Base-by-base conservation (phyloP, 768 basidiomycete genomes). In the Mycena alexandri region DNA sequence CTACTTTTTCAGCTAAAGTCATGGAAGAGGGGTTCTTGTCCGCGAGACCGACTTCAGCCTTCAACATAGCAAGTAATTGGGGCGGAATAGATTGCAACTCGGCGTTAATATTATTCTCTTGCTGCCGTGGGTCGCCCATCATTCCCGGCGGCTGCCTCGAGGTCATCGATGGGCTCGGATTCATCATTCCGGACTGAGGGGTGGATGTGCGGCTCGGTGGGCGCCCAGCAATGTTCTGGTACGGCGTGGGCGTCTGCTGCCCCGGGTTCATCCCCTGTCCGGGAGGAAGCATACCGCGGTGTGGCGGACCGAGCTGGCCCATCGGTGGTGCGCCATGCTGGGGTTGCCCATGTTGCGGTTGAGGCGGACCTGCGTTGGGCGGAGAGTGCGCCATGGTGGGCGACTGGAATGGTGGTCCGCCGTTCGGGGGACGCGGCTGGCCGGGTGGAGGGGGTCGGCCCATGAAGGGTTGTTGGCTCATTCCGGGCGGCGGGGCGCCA, bases 331-430 rank as follows among this genome's bases (percentile, higher is more conserved):
- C 29, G 29, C 74, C 79, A 51, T 81, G 76, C 70, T 76, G 72
- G 9, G 71, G 75, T 70, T 78, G 78, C 25, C 65, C 73, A 33
- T 34, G 63, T 8, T 52, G 59, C 44, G 51, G 53, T 17, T 69
- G 75, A 1, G 57, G 43, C 53, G 53, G 68, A 57, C 78, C 77
- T 10, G 74, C 75, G 51, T 84, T 84, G 68, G 89, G 89, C 0
- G 88, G 86, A 5, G 89, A 89, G 56, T 86, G 84, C 2, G 88
- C 81, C 77, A 91, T 89, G 2, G 86, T 89, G 5, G 90, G 90
- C 22, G 89, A 90, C 46, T 85, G 88, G 75, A 88, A 91, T 11
- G 86, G 85, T 16, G 79, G 67, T 4, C 68, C 75, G 16, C 85
- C 87, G 61, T 86, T 85, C 21, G 83, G 80, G 4, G 73, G 77